These are phyloP conservation scores for Galerina sulciceps DNA, from an alignment of 768 basidiomycete genomes.

Conservation along the genomic window DNA sequence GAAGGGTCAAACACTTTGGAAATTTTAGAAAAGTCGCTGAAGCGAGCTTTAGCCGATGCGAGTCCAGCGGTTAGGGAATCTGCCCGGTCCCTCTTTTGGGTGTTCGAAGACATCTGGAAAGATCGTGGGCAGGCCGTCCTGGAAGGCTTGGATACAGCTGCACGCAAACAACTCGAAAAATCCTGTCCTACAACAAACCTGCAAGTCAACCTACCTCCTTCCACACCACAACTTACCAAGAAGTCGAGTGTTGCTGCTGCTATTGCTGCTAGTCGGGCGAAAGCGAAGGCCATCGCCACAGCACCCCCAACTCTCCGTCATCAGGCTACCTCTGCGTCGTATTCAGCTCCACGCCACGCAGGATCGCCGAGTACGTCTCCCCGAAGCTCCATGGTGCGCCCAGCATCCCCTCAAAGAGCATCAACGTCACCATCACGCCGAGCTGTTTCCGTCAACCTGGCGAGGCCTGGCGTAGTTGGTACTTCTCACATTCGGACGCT, in stretches of 20 bases:
- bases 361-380: constrained; percentile 46
- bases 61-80: constrained; percentile 81
- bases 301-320: constrained; percentile 82
- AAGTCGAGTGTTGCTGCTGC: constrained; percentile 85
- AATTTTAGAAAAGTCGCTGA: constrained; percentile 72
- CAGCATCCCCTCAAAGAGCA: constrained; percentile 53
- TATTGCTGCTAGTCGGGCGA: constrained; percentile 89
- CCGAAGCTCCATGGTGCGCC: constrained; percentile 40
- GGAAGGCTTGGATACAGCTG: constrained; percentile 65
- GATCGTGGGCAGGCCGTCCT: constrained; percentile 68
- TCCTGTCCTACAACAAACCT: constrained; percentile 68
- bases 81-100: constrained; percentile 80
- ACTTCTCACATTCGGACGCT: constrained; percentile 41
- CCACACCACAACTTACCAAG: constrained; percentile 63
- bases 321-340: constrained; percentile 77
- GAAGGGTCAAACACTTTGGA: constrained; percentile 75
- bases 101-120: constrained; percentile 76
- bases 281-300: constrained; percentile 81
- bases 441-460: constrained; percentile 40
- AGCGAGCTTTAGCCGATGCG: constrained; percentile 74
- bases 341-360: constrained; percentile 53
- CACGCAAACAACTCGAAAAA: constrained; percentile 86
- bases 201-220: constrained; percentile 42
- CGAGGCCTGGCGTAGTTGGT: constrained; percentile 48
- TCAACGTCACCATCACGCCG: constrained; percentile 53